A percentile compares a stretch with the other conserved stretches of the same genome.
Conservation (phyloP, 1,284 basidiomycete genomes). For the Apiotrichum porosum region DNA sequence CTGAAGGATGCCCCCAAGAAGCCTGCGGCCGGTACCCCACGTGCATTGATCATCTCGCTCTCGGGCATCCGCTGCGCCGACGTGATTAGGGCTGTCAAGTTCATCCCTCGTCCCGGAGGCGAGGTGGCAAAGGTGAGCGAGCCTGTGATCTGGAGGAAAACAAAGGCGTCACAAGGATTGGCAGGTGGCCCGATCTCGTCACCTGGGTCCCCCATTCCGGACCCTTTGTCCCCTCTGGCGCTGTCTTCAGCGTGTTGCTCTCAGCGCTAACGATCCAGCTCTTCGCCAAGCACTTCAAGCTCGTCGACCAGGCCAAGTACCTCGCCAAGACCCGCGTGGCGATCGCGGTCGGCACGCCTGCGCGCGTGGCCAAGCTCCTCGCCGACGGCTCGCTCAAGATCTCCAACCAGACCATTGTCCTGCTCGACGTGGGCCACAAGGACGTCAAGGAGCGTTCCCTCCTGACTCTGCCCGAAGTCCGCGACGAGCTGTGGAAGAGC, state of each 20-base stretch:
- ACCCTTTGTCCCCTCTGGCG: no score
- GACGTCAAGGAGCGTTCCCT: slow-evolving; percentile 46
- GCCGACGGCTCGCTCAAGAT: slow-evolving; percentile 41
- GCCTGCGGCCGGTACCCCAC: slow-evolving; percentile 28
- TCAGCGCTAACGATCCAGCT: slow-evolving; percentile 30
- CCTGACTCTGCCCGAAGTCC: slow-evolving; percentile 44
- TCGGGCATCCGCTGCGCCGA: slow-evolving; percentile 49
- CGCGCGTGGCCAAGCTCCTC: slow-evolving; percentile 46
- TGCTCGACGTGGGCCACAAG: slow-evolving; percentile 44
- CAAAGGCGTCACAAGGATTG: no score
- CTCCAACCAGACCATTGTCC: slow-evolving; percentile 36
- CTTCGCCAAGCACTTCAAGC: slow-evolving; percentile 50
- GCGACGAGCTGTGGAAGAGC: slow-evolving; percentile 47
- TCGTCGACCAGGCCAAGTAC: slow-evolving; percentile 47
- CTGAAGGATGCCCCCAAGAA: slow-evolving; percentile 25
- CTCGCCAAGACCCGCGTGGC: slow-evolving; percentile 44
- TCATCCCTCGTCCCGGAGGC: slow-evolving; percentile 35
- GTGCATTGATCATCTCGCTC: slow-evolving; percentile 42
- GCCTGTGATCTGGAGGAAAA: no score
- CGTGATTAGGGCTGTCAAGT: slow-evolving; percentile 44
- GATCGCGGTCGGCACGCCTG: slow-evolving; percentile 49
- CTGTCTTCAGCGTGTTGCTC: no score
- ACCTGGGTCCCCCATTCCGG: no score
- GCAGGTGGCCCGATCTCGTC: no score
- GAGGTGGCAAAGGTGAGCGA: slow-evolving; percentile 47